Evolutionary conservation across 1,284 basidiomycete genomes (phyloP).

Genomic region (Leucoagaricus sp.): DNA sequence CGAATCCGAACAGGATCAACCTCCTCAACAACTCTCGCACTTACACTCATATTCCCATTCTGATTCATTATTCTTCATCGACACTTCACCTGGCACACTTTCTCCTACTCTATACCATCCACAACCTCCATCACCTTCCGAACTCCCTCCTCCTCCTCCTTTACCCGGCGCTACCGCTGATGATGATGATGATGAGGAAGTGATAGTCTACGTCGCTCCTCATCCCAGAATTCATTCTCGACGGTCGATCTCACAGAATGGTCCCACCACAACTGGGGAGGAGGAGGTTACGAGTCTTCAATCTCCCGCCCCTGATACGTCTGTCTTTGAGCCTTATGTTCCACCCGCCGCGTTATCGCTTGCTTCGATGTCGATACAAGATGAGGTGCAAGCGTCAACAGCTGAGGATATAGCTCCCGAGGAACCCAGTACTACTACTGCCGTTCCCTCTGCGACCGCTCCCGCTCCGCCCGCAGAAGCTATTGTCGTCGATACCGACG

Average conservation of each 20-base stretch:
- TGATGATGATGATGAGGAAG: conserved; percentile 50
- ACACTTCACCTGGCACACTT: conserved; percentile 36
- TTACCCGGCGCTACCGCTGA: too few species aligned
- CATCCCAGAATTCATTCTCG: conserved; percentile 38
- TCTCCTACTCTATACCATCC: conserved; percentile 16
- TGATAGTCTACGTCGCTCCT: conserved; percentile 64
- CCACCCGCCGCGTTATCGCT: conserved; percentile 17
- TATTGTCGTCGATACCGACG: too few species aligned
- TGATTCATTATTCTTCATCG: conserved; percentile 37
- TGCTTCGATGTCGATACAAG: conserved; percentile 6
- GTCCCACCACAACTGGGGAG: not conserved
- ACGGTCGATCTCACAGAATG: not conserved
- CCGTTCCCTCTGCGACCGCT: too few species aligned
- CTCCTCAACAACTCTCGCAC: not conserved
- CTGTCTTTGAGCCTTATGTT: conserved; percentile 18
- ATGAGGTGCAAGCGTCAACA: not conserved
- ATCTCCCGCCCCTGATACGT: not conserved
- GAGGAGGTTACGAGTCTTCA: not conserved
- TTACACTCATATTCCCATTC: not conserved
- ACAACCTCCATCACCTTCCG: conserved; percentile 20
- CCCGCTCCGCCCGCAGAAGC: too few species aligned
- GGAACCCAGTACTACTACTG: too few species aligned
- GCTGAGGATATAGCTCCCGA: too few species aligned
- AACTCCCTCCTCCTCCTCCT: conserved; percentile 9
- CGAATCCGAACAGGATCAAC: too few species aligned